Percentiles rank a stretch among this genome's conserved stretches.
Conservation (phyloP, 352 stramenopile genomes). For the Phytophthora syringae region DNA sequence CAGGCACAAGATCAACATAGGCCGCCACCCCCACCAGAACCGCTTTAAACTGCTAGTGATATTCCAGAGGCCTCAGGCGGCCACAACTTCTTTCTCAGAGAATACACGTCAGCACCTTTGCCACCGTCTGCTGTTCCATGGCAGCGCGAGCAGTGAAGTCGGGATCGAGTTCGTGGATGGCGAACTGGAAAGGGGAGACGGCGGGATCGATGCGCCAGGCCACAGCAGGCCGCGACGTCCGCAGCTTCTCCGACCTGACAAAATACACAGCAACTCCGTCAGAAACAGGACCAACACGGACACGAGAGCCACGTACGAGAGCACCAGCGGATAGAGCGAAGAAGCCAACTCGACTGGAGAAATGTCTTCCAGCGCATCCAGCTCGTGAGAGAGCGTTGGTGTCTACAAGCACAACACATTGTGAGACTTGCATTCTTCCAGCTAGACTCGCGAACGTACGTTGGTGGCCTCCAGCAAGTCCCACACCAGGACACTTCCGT, state of each 20-base stretch:
- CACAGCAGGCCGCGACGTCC: conserved; percentile 54
- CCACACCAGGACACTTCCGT: conserved; percentile 56
- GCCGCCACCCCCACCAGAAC: neutral
- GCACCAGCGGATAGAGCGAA: conserved; percentile 42
- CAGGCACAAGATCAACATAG: conserved; percentile 23
- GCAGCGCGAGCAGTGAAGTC: conserved; percentile 29
- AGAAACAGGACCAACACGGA: too few species aligned
- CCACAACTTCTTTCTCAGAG: conserved; percentile 30
- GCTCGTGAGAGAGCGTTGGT: conserved; percentile 40
- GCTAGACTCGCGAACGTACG: conserved; percentile 24
- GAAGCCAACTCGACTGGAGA: conserved; percentile 36
- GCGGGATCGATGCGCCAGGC: conserved; percentile 35
- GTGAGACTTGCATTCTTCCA: neutral
- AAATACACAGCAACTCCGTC: too few species aligned
- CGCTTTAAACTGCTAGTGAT: conserved; percentile 12
- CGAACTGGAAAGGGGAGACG: conserved; percentile 31
- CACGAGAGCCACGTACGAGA: conserved; percentile 44
- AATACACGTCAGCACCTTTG: conserved; percentile 37
- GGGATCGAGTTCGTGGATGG: conserved; percentile 31
- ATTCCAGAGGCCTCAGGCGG: neutral
- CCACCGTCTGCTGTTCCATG: conserved; percentile 26
- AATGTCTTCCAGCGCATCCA: conserved; percentile 24
- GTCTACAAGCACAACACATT: conserved; percentile 23
- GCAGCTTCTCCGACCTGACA: conserved; percentile 54
- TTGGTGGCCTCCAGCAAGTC: conserved; percentile 55